Conservation (phyloP, 768 basidiomycete genomes). For the Artomyces pyxidatus region DNA sequence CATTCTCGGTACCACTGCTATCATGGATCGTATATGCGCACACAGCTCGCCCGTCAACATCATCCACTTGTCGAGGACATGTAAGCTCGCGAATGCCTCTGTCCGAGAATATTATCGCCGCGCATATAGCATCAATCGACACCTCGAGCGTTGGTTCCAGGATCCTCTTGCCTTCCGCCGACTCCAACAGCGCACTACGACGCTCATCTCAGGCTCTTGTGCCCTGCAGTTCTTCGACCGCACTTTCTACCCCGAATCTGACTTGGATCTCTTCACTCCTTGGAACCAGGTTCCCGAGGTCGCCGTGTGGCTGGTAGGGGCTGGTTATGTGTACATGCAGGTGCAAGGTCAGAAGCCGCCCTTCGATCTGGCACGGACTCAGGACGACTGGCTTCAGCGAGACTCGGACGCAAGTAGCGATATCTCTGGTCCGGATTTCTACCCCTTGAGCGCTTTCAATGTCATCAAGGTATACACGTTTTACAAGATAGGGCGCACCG, state of each 20-base stretch:
- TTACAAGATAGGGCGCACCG: too few relatives aligned
- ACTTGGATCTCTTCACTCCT: slow-evolving; percentile 52
- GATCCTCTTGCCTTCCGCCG: slow-evolving; percentile 31
- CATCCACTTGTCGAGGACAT: not conserved
- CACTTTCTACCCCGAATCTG: slow-evolving; percentile 34
- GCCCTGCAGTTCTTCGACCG: slow-evolving; percentile 47
- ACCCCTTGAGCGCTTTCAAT: too few relatives aligned
- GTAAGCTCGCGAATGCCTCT: slow-evolving; percentile 1
- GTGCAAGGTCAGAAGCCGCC: too few relatives aligned
- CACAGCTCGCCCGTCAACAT: not conserved
- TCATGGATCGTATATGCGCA: not conserved
- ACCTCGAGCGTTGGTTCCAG: slow-evolving; percentile 30
- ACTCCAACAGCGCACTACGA: slow-evolving; percentile 34
- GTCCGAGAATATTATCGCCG: slow-evolving; percentile 18
- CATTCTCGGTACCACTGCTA: too few relatives aligned
- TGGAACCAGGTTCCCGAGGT: too few relatives aligned
- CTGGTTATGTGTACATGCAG: too few relatives aligned
- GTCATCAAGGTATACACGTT: too few relatives aligned
- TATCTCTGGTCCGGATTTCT: too few relatives aligned
- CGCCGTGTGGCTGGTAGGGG: too few relatives aligned
- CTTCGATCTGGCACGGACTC: too few relatives aligned
- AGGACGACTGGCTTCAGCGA: too few relatives aligned
- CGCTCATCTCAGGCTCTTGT: slow-evolving; percentile 44
- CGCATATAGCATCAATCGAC: slow-evolving; percentile 29
- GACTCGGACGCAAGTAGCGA: too few relatives aligned